Percentiles rank a stretch among this genome's conserved stretches.
These are phyloP conservation scores for Arctium lappa DNA, from an alignment of 129 eudicot species.

Conservation along the genomic window DNA sequence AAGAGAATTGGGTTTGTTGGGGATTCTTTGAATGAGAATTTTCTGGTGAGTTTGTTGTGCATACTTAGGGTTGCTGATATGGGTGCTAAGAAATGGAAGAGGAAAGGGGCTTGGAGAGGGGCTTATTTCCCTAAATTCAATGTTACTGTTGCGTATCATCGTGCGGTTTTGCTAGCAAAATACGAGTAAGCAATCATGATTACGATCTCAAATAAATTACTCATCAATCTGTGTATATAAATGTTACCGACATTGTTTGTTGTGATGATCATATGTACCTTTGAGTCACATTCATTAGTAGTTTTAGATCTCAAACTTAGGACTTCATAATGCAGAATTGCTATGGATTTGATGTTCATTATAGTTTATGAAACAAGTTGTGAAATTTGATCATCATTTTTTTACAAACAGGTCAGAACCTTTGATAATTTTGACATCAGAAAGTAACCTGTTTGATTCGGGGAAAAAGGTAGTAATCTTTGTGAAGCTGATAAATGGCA, in stretches of 20 bases:
- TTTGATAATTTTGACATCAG: not conserved
- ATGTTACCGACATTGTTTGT: not conserved
- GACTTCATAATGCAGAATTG: not conserved
- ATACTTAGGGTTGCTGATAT: constrained; percentile 65
- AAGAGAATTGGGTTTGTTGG: constrained; percentile 84
- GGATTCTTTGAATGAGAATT: constrained; percentile 91
- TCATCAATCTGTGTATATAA: not conserved
- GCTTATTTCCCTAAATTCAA: constrained; percentile 55
- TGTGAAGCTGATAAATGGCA: not conserved
- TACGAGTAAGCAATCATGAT: constrained; percentile 44
- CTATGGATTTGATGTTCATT: not conserved
- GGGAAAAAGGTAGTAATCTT: not conserved
- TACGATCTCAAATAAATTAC: not conserved
- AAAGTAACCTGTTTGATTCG: not conserved
- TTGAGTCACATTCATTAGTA: not conserved
- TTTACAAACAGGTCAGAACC: not conserved
- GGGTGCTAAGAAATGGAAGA: constrained; percentile 92
- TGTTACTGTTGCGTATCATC: constrained; percentile 87
- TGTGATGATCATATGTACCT: not conserved
- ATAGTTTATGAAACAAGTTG: not conserved
- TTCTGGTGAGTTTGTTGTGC: constrained; percentile 75
- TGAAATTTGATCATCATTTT: not conserved
- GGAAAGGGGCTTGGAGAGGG: constrained; percentile 92
- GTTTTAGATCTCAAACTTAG: not conserved
- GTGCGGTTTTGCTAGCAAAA: constrained; percentile 79